A percentile compares a stretch with the other conserved stretches of the same genome.
phyloP scores from a whole-genome alignment of 495 filamentous ascomycete genomes.

The Aspergillus wentii region DNA sequence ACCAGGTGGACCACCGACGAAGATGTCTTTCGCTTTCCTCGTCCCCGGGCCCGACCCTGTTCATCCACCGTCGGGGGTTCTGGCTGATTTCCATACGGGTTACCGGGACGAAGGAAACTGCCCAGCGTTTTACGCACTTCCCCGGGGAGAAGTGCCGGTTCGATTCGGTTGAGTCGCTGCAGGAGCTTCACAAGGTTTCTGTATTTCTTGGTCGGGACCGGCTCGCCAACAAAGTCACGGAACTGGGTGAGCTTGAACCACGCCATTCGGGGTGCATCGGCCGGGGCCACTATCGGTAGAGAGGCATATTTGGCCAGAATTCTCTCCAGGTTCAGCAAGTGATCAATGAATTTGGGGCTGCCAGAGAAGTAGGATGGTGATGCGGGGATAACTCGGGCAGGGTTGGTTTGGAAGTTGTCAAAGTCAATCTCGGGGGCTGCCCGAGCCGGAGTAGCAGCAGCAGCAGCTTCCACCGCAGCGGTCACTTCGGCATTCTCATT shows the following conservation, averaged over 20 bases:
- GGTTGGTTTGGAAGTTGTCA: constrained; percentile 15
- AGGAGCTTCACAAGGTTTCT: constrained; percentile 67
- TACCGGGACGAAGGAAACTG: constrained; percentile 68
- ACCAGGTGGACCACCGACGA: constrained; percentile 80
- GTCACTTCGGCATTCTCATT: neutral
- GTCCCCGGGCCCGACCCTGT: constrained; percentile 68
- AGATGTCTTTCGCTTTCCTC: constrained; percentile 81
- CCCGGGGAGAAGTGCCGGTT: constrained; percentile 68
- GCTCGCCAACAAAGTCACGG: constrained; percentile 67
- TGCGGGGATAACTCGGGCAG: constrained; percentile 70
- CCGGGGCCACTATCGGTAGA: constrained; percentile 60
- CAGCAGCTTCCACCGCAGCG: neutral
- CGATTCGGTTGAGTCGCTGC: constrained; percentile 78
- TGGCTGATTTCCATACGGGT: constrained; percentile 58
- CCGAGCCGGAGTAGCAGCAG: constrained; percentile 3
- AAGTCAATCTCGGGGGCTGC: constrained; percentile 47
- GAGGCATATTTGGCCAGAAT: constrained; percentile 64
- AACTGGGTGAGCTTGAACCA: constrained; percentile 82
- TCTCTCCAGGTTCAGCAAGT: constrained; percentile 65
- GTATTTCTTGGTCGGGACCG: constrained; percentile 74
- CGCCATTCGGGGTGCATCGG: constrained; percentile 67
- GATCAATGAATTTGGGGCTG: constrained; percentile 79
- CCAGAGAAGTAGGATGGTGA: constrained; percentile 94
- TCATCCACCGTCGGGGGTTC: constrained; percentile 59
- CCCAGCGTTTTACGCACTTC: constrained; percentile 60